Evolutionary conservation across 306 rosid genomes (phyloP).

Genomic region (Trifolium pratense): DNA sequence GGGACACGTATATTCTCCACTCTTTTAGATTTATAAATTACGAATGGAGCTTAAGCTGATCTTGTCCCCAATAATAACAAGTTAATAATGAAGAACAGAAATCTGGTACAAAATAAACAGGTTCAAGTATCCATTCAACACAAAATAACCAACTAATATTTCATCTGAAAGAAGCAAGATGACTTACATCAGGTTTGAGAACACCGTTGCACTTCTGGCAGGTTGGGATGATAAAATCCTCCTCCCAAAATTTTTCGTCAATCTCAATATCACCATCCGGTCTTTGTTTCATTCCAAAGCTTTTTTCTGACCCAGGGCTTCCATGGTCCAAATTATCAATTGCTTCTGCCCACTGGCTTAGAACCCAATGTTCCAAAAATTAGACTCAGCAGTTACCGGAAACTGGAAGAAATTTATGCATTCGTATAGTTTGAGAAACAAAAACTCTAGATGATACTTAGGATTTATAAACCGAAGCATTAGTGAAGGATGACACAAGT

Average conservation of each 20-base stretch:
- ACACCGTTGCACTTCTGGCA: conserved; percentile 85
- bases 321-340: conserved; percentile 77
- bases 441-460: conserved; percentile 23
- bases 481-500: conserved; percentile 6
- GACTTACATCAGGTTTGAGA: conserved; percentile 91
- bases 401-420: conserved; percentile 29
- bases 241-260: conserved; percentile 93
- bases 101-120: neutral
- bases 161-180: conserved; percentile 33
- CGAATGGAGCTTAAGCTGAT: neutral
- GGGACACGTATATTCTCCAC: neutral
- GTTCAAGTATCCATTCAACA: conserved; percentile 19
- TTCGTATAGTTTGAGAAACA: conserved; percentile 27
- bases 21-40: conserved; percentile 15
- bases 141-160: conserved; percentile 18
- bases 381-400: conserved; percentile 18
- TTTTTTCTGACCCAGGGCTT: conserved; percentile 77
- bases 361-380: conserved; percentile 21
- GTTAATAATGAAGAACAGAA: conserved; percentile 18
- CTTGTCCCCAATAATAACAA: conserved; percentile 12
- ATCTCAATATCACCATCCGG: conserved; percentile 98
- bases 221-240: conserved; percentile 79
- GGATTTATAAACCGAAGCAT: conserved; percentile 15
- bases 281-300: conserved; percentile 96
- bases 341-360: conserved; percentile 89